Evolutionary conservation across 2,329 filamentous ascomycete species (phyloP).

Genomic region (Xylaria hypoxylon): DNA sequence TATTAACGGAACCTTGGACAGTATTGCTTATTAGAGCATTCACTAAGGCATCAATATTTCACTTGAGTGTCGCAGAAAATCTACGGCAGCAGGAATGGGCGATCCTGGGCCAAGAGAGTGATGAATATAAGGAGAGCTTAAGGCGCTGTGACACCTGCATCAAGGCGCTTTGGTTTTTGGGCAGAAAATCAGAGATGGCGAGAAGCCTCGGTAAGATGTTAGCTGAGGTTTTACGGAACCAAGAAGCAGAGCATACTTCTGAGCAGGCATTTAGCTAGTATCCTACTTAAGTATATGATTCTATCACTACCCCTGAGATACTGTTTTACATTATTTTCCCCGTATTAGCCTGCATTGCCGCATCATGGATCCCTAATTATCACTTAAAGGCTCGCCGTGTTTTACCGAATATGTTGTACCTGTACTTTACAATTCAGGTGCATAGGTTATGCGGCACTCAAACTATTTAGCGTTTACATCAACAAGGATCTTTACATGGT

Average conservation of each 20-base stretch:
- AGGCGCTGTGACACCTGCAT: constrained; percentile 61
- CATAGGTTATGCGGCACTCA: too few relatives aligned
- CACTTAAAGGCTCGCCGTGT: too few relatives aligned
- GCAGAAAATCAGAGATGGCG: constrained; percentile 64
- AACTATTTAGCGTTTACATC: constrained; percentile 22
- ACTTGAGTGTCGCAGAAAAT: constrained; percentile 53
- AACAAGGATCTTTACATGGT: constrained; percentile 28
- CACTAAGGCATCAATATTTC: constrained; percentile 57
- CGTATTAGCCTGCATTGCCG: neutral
- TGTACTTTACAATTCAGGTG: too few relatives aligned
- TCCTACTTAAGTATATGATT: neutral
- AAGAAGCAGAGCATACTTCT: constrained; percentile 2
- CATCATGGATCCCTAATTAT: too few relatives aligned
- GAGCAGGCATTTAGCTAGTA: neutral
- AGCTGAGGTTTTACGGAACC: neutral
- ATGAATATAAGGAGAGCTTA: constrained; percentile 46
- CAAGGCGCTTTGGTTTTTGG: constrained; percentile 65
- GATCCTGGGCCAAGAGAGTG: constrained; percentile 38
- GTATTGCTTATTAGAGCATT: constrained; percentile 61
- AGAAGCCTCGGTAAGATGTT: constrained; percentile 24
- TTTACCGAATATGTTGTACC: too few relatives aligned
- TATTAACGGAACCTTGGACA: constrained; percentile 72
- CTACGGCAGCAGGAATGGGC: constrained; percentile 44
- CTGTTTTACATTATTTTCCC: neutral
- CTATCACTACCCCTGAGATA: neutral